Evolutionary conservation across 2,329 filamentous ascomycete species (phyloP).

Genomic region (Fusarium sp.): DNA sequence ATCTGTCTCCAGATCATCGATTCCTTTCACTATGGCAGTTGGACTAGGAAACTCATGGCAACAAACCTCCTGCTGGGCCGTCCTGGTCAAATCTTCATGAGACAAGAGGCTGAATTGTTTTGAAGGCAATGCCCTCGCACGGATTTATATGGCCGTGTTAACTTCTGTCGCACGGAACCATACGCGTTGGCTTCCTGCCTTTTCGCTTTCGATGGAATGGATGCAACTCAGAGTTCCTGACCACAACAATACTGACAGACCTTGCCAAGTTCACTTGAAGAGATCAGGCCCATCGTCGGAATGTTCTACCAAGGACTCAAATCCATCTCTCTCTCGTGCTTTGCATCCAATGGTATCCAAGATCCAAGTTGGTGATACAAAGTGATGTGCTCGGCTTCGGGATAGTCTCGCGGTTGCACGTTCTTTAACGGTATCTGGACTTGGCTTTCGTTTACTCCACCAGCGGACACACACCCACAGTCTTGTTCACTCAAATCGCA

Average conservation of each 20-base stretch:
- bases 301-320: slow-evolving; percentile 53
- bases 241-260: slow-evolving; percentile 46
- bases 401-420: slow-evolving; percentile 55
- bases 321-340: slow-evolving; percentile 52
- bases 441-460: slow-evolving; percentile 49
- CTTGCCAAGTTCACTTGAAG: slow-evolving; percentile 46
- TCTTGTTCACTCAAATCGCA: slow-evolving; percentile 51
- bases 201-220: slow-evolving; percentile 40
- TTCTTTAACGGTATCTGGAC: slow-evolving; percentile 56
- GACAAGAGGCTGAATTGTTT: slow-evolving; percentile 14
- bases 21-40: slow-evolving; percentile 45
- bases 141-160: slow-evolving; percentile 45
- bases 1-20: slow-evolving; percentile 15
- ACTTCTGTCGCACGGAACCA: slow-evolving; percentile 48
- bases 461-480: slow-evolving; percentile 48
- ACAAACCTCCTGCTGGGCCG: slow-evolving; percentile 51
- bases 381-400: slow-evolving; percentile 56
- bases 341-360: slow-evolving; percentile 53
- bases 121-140: slow-evolving; percentile 23
- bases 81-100: slow-evolving; percentile 43
- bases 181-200: slow-evolving; percentile 52
- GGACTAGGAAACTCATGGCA: slow-evolving; percentile 49
- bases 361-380: slow-evolving; percentile 51
- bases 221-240: slow-evolving; percentile 48
- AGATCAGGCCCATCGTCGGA: slow-evolving; percentile 49